Percentiles rank a stretch among this genome's conserved stretches.
Evolutionary conservation across 768 basidiomycete species (phyloP).

Genomic region (Boletus rufocinnamomeus): DNA sequence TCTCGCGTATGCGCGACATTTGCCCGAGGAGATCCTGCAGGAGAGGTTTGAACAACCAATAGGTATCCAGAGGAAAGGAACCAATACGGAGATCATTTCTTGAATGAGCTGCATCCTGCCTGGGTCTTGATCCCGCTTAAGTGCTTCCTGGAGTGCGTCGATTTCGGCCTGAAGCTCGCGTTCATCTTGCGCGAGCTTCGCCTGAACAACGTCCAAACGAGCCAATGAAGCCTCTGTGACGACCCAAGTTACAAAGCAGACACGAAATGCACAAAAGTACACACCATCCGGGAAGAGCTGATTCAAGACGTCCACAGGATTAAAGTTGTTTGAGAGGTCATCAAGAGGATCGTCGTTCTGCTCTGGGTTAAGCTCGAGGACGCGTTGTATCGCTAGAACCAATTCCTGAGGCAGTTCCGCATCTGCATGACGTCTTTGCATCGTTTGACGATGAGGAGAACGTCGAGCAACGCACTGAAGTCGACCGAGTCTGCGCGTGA

Average conservation of each 20-base stretch:
- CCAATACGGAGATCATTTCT: slow-evolving; percentile 88
- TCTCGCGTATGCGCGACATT: slow-evolving; percentile 95
- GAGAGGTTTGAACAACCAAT: slow-evolving; percentile 8
- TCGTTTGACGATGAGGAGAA: slow-evolving; percentile 5
- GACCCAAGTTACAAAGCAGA: slow-evolving; percentile 2
- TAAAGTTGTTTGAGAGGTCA: slow-evolving; percentile 57
- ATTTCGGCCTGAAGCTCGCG: slow-evolving; percentile 73
- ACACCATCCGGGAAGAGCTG: slow-evolving; percentile 79
- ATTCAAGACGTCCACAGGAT: slow-evolving; percentile 52
- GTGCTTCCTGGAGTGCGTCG: slow-evolving; percentile 60
- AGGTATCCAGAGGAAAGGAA: background rate
- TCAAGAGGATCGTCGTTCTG: slow-evolving; percentile 57
- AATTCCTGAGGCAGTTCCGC: slow-evolving; percentile 68
- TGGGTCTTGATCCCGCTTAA: slow-evolving; percentile 82
- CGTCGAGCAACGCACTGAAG: background rate
- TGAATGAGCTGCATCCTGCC: slow-evolving; percentile 88
- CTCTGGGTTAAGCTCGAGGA: slow-evolving; percentile 55
- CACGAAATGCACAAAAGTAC: slow-evolving; percentile 22
- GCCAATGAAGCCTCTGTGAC: slow-evolving; percentile 70
- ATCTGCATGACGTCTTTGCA: slow-evolving; percentile 26
- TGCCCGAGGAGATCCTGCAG: slow-evolving; percentile 87
- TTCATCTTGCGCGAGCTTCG: slow-evolving; percentile 68
- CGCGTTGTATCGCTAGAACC: slow-evolving; percentile 67
- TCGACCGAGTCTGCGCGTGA: background rate
- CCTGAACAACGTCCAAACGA: slow-evolving; percentile 70